A percentile compares a stretch with the other conserved stretches of the same genome.
These are phyloP conservation scores for Cercospora beticola DNA, from an alignment of 2,329 filamentous ascomycete species.

Conservation along the genomic window DNA sequence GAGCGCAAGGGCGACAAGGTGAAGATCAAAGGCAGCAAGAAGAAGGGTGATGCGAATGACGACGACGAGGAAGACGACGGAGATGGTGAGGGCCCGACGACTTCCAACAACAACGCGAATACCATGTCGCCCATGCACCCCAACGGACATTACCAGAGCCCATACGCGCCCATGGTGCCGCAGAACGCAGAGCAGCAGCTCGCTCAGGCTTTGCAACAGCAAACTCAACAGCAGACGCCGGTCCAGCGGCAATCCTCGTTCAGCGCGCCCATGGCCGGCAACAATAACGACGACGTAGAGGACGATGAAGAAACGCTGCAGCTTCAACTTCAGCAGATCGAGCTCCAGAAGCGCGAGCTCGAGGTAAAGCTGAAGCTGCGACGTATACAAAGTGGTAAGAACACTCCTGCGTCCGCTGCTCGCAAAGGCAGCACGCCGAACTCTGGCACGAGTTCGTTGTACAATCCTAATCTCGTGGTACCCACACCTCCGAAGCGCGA, in stretches of 20 bases:
- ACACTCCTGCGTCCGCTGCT: constrained; percentile 23
- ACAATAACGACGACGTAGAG: constrained; percentile 27
- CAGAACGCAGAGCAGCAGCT: constrained; percentile 34
- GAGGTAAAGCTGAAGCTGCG: constrained; percentile 41
- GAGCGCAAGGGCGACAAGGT: constrained; percentile 40
- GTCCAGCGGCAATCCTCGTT: constrained; percentile 24
- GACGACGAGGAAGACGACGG: constrained; percentile 29
- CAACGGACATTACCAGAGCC: constrained; percentile 36
- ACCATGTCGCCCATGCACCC: constrained; percentile 9
- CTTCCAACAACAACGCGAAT: constrained; percentile 8
- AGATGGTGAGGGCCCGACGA: constrained; percentile 15
- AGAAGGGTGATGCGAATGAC: constrained; percentile 25
- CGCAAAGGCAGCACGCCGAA: constrained; percentile 23
- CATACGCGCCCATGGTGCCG: constrained; percentile 36
- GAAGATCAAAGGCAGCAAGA: constrained; percentile 21
- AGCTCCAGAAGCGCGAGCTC: constrained; percentile 39
- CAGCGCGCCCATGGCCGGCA: constrained; percentile 13
- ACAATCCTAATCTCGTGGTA: constrained; percentile 29
- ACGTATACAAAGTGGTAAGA: constrained; percentile 34
- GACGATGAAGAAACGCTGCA: constrained; percentile 41
- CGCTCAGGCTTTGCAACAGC: constrained; percentile 26
- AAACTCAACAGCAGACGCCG: constrained; percentile 24
- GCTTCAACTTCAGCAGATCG: constrained; percentile 39
- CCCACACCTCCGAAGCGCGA: constrained; percentile 36
- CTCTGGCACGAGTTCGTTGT: constrained; percentile 24